Evolutionary conservation across 768 basidiomycete genomes (phyloP).

Genomic region (Tylopilus rubrobrunneus): DNA sequence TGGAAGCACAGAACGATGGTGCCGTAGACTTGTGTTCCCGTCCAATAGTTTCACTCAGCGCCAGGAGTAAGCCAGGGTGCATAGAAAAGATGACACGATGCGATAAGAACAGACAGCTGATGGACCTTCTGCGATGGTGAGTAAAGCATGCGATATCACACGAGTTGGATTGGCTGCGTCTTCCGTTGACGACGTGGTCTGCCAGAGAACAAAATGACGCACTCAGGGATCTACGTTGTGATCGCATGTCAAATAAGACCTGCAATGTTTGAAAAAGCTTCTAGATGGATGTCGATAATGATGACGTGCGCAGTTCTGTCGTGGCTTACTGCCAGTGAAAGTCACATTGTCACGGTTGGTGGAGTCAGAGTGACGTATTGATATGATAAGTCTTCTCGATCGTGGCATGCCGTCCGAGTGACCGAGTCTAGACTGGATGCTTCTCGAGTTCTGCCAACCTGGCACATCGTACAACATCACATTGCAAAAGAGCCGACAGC

Average conservation of each 20-base stretch:
- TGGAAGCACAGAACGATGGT: background rate
- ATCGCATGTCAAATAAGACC: background rate
- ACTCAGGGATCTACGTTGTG: background rate
- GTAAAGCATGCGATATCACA: slow-evolving; percentile 28
- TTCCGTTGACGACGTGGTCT: background rate
- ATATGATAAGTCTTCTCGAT: background rate
- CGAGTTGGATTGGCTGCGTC: background rate
- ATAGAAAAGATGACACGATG: too few species aligned
- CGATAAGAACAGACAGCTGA: slow-evolving; percentile 21
- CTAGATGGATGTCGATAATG: background rate
- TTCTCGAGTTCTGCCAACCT: too few species aligned
- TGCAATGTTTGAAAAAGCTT: background rate
- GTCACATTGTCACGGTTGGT: too few species aligned
- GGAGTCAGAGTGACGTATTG: background rate
- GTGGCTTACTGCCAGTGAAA: background rate
- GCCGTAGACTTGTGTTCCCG: slow-evolving; percentile 10
- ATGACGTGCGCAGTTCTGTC: background rate
- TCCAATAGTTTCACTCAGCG: slow-evolving; percentile 7
- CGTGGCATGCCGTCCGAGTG: background rate
- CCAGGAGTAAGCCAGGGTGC: slow-evolving; percentile 5
- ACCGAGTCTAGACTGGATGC: background rate
- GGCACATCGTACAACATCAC: too few species aligned
- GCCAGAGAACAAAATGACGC: background rate
- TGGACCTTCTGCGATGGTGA: slow-evolving; percentile 13
- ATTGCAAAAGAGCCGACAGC: too few species aligned